Conservation (phyloP, 2,329 filamentous ascomycete genomes). For the Byssothecium circinans region DNA sequence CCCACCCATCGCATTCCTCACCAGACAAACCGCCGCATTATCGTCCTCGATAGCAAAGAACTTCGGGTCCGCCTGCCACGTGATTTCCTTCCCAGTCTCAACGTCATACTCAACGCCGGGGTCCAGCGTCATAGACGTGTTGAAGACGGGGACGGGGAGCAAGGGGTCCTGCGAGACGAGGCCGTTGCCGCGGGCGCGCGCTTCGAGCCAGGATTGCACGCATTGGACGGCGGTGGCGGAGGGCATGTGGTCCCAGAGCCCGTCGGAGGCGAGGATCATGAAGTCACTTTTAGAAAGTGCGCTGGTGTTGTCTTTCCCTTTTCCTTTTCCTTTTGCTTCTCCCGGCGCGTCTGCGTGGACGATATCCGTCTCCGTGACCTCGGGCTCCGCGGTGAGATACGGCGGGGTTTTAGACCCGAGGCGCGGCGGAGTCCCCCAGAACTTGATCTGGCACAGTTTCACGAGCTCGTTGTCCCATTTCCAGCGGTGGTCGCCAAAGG, state of each 20-base stretch:
- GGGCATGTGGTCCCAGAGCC: slow-evolving; percentile 65
- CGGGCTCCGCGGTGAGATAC: slow-evolving; percentile 69
- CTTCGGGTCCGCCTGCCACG: slow-evolving; percentile 47
- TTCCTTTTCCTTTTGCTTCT: background rate
- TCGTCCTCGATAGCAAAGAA: slow-evolving; percentile 55
- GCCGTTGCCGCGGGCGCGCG: slow-evolving; percentile 31
- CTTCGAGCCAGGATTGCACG: slow-evolving; percentile 58
- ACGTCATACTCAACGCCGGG: slow-evolving; percentile 39
- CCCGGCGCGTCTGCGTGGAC: slow-evolving; percentile 36
- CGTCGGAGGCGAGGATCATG: slow-evolving; percentile 67
- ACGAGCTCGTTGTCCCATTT: slow-evolving; percentile 63
- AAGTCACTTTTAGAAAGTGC: slow-evolving; percentile 58
- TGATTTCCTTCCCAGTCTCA: slow-evolving; percentile 39
- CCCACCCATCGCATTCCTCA: slow-evolving; percentile 57
- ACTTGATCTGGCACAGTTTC: slow-evolving; percentile 49
- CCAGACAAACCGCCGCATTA: slow-evolving; percentile 56
- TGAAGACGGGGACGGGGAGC: slow-evolving; percentile 11
- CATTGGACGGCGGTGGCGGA: slow-evolving; percentile 61
- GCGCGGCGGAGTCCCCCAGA: slow-evolving; percentile 52
- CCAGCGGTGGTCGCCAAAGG: slow-evolving; percentile 69
- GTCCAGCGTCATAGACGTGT: slow-evolving; percentile 19
- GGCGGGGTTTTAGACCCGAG: slow-evolving; percentile 59
- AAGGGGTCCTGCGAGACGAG: slow-evolving; percentile 21
- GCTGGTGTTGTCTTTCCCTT: too few relatives aligned
- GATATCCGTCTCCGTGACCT: slow-evolving; percentile 60